phyloP scores from a whole-genome alignment of 306 rosid species.

The Astragalus glycyphyllos region DNA sequence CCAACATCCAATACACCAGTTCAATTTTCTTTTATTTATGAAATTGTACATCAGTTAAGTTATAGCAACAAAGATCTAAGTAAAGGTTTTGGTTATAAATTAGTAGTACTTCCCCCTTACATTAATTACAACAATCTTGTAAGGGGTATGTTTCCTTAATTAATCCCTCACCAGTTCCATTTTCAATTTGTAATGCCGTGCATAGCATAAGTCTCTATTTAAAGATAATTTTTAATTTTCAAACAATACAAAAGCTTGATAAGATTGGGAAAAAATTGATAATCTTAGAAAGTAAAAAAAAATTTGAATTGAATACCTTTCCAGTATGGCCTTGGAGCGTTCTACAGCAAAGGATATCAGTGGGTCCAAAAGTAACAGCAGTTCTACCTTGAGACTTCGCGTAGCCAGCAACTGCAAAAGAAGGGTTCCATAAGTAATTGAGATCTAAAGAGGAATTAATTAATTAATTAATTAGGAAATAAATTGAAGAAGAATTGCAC shows the following conservation, averaged over 20 bases:
- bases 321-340: constrained; percentile 90
- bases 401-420: constrained; percentile 65
- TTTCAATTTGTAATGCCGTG: neutral
- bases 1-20: neutral
- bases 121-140: neutral
- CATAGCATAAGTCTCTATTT: neutral
- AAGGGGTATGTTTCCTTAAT: neutral
- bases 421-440: constrained; percentile 32
- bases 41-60: neutral
- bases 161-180: constrained; percentile 25
- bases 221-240: neutral
- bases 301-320: constrained; percentile 55
- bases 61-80: constrained; percentile 29
- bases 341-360: constrained; percentile 97
- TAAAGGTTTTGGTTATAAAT: neutral
- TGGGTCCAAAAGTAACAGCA: constrained; percentile 80
- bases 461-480: neutral
- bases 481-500: neutral
- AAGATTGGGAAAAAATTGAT: neutral
- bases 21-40: no score
- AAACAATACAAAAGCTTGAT: neutral
- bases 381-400: constrained; percentile 75
- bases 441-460: constrained; percentile 40
- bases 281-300: neutral
- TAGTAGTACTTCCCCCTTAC: neutral